A percentile compares a stretch with the other conserved stretches of the same genome.
phyloP scores from a whole-genome alignment of 2,329 filamentous ascomycete genomes.

The Graphium sp. region DNA sequence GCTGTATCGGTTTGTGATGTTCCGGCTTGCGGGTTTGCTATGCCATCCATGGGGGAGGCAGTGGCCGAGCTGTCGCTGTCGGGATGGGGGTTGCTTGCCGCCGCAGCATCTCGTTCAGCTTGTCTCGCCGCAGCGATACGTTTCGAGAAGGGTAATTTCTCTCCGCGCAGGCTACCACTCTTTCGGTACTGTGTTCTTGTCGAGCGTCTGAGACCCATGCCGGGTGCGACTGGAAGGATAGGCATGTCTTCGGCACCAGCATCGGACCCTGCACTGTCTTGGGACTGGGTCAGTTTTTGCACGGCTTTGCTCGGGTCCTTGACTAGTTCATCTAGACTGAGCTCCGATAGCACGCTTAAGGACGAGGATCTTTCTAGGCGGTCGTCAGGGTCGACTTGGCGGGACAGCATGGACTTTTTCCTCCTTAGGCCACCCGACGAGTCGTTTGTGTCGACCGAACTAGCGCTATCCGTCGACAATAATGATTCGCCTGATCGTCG shows the following conservation, averaged over 20 bases:
- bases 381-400: slow-evolving; percentile 77
- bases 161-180: slow-evolving; percentile 67
- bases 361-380: slow-evolving; percentile 60
- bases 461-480: slow-evolving; percentile 32
- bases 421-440: slow-evolving; percentile 52
- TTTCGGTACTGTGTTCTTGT: slow-evolving; percentile 83
- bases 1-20: slow-evolving; percentile 56
- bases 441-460: slow-evolving; percentile 30
- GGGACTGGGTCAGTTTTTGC: slow-evolving; percentile 48
- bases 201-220: slow-evolving; percentile 70
- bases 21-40: too few relatives aligned
- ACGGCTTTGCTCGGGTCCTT: slow-evolving; percentile 61
- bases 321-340: slow-evolving; percentile 68
- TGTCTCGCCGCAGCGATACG: slow-evolving; percentile 29
- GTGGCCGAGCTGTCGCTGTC: slow-evolving; percentile 30
- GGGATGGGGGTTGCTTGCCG: slow-evolving; percentile 15
- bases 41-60: slow-evolving; percentile 40
- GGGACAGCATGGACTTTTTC: slow-evolving; percentile 91
- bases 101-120: slow-evolving; percentile 19
- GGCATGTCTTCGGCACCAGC: slow-evolving; percentile 44
- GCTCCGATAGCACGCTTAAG: slow-evolving; percentile 18
- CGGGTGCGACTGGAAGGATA: slow-evolving; percentile 64
- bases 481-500: slow-evolving; percentile 60
- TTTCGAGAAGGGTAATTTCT: slow-evolving; percentile 59
- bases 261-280: slow-evolving; percentile 36